phyloP scores from a whole-genome alignment of 1,284 basidiomycete species.

The Wolfiporia cocos region DNA sequence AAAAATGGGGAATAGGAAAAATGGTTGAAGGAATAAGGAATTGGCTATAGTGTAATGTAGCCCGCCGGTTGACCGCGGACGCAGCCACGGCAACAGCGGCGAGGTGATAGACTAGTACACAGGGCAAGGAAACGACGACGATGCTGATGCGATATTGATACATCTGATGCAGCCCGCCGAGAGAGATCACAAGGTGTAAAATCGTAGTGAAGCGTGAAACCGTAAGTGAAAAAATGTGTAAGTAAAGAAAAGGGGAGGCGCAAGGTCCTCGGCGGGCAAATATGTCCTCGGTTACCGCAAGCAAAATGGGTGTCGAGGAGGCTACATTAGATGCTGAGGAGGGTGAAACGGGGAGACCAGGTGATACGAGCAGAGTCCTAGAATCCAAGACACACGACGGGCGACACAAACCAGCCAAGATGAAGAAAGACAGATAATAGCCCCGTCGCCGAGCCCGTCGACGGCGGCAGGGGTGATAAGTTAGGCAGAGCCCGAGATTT shows the following conservation, averaged over 20 bases:
- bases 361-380: constrained; percentile 31
- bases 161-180: constrained; percentile 24
- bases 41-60: background rate
- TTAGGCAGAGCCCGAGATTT: constrained; percentile 26
- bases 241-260: constrained; percentile 11
- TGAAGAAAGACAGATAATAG: constrained; percentile 26
- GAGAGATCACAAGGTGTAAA: constrained; percentile 12
- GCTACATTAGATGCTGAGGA: constrained; percentile 7
- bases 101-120: constrained; percentile 22
- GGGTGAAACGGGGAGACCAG: constrained; percentile 12
- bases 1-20: constrained; percentile 1
- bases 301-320: constrained; percentile 10
- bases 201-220: constrained; percentile 11
- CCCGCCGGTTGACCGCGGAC: too few relatives aligned
- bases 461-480: constrained; percentile 24
- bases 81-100: constrained; percentile 11
- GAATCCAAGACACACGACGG: constrained; percentile 38
- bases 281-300: constrained; percentile 13
- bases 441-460: constrained; percentile 23
- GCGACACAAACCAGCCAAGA: constrained; percentile 23
- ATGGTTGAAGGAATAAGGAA: background rate
- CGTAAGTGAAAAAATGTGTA: constrained; percentile 5
- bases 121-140: constrained; percentile 15
- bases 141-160: constrained; percentile 27
- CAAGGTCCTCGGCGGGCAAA: constrained; percentile 8